Conservation (phyloP, 78 protist genomes). For the Paratrimastix pyriformis region DNA sequence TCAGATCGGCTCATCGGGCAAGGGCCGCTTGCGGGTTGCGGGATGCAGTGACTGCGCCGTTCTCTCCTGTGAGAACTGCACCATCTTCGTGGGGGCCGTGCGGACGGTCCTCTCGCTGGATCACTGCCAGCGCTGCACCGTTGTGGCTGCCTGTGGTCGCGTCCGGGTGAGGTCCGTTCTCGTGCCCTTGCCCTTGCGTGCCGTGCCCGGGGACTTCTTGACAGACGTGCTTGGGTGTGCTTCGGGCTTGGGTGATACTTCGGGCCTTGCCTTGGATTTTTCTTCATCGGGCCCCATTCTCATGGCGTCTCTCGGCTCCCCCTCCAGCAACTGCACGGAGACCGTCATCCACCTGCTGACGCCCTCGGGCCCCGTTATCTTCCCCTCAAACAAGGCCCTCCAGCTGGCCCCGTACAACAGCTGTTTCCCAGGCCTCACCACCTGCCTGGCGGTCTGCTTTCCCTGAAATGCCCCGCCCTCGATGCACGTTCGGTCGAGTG, state of each 20-base stretch:
- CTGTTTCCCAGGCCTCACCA: background rate
- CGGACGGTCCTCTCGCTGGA: background rate
- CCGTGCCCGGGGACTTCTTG: background rate
- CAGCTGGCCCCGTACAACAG: constrained; percentile 2
- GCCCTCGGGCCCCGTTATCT: background rate
- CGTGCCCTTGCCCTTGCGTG: too few relatives aligned
- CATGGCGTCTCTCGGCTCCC: background rate
- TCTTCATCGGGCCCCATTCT: background rate
- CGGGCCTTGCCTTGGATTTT: background rate
- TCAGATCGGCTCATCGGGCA: too few relatives aligned
- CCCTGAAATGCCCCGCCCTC: background rate
- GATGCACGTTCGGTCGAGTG: too few relatives aligned
- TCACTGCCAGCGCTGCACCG: background rate
- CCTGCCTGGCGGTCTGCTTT: background rate
- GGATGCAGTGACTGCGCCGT: constrained; percentile 9
- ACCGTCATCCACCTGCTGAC: background rate
- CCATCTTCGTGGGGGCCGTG: constrained; percentile 18
- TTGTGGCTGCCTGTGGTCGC: background rate
- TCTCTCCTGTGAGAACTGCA: constrained; percentile 13
- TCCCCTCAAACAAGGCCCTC: background rate
- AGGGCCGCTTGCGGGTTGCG: too few relatives aligned
- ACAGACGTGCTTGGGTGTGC: background rate
- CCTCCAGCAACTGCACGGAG: constrained; percentile 6
- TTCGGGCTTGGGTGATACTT: background rate
- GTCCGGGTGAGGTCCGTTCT: background rate